Evolutionary conservation across 805 yeast species (phyloP), one percentile per base, ranked within the genome.

Genomic region (Schizosaccharomyces osmophilus): DNA sequence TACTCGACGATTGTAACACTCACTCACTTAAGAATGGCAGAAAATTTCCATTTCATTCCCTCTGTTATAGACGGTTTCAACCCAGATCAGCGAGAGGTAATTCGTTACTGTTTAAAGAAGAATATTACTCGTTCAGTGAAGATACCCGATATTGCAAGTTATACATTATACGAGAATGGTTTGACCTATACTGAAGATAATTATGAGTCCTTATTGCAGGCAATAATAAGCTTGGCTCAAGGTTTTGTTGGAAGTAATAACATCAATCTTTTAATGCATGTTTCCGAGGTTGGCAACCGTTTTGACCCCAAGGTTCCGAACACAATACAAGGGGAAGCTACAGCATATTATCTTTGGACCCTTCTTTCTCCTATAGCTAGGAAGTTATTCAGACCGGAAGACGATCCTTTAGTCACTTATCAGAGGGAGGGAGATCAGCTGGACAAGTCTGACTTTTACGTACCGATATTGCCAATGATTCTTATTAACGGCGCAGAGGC

Each of bases 401-500:
- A 93, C 71, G 84, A 83, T 67, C 83, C 89, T 1, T 73, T 93
- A 59, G 80, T 83, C 66, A 78, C 77, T 0, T 90, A 90, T 70
- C 75, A 87, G 63, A 88, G 87, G 69, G 97, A 89, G 69, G 97
- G 93, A 73, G 97, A 87, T 67, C 83, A 81, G 64, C 82, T 89
- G 0, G 95, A 90, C 22, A 98, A 93, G 70, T 98, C 98, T 0
- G 88, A 86, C 67, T 87, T 94, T 88, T 93, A 87, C 71, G 75
- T 87, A 51, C 98, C 98, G 0, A 82, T 93, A 17, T 67, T 93
- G 51, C 98, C 98, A 8, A 87, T 88, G 87, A 70, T 93, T n/a
- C 76, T 93, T 64, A 95, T 93, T 4, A 93, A 93, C 69, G 98
- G 98, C 62, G 78, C 90, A 9, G 98, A 93, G 72, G 98, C 98